These are phyloP conservation scores for Ophidiomyces ophidiicola DNA, from an alignment of 2,329 filamentous ascomycete genomes.

Conservation along the genomic window DNA sequence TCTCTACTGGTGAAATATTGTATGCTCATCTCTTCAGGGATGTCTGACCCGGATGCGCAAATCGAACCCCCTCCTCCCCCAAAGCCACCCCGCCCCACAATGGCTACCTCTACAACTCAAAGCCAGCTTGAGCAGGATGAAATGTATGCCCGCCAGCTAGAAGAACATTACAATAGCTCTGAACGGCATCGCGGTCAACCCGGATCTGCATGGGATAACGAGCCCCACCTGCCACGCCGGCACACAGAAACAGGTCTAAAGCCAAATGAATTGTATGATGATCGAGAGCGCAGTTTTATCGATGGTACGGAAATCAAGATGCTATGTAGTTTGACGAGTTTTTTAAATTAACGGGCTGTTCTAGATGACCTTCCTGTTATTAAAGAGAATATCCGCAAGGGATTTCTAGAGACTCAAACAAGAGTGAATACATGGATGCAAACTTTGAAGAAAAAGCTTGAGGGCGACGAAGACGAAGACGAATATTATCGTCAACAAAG, in stretches of 20 bases:
- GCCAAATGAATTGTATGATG: constrained; percentile 48
- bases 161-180: constrained; percentile 64
- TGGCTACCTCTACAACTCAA: constrained; percentile 46
- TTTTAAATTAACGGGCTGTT: constrained; percentile 1
- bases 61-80: constrained; percentile 53
- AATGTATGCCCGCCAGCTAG: constrained; percentile 79
- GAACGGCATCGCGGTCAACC: constrained; percentile 19
- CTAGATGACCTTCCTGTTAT: constrained; percentile 85
- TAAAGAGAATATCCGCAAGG: constrained; percentile 82
- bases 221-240: constrained; percentile 29
- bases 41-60: constrained; percentile 67
- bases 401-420: constrained; percentile 84
- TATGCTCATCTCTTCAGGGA: constrained; percentile 39
- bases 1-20: constrained; percentile 4
- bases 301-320: constrained; percentile 44
- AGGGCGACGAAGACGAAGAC: constrained; percentile 70
- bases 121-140: constrained; percentile 85
- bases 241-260: constrained; percentile 42
- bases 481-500: constrained; percentile 35
- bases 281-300: constrained; percentile 77
- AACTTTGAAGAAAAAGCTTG: constrained; percentile 81
- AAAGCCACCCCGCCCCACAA: constrained; percentile 65
- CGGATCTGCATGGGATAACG: constrained; percentile 20
- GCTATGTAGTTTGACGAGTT: constrained; percentile 11
- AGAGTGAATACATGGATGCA: constrained; percentile 90